Evolutionary conservation across 1,139 yeast species (phyloP), one percentile per base, ranked within the genome.

Genomic region (Blastobotrys petasosporus): DNA sequence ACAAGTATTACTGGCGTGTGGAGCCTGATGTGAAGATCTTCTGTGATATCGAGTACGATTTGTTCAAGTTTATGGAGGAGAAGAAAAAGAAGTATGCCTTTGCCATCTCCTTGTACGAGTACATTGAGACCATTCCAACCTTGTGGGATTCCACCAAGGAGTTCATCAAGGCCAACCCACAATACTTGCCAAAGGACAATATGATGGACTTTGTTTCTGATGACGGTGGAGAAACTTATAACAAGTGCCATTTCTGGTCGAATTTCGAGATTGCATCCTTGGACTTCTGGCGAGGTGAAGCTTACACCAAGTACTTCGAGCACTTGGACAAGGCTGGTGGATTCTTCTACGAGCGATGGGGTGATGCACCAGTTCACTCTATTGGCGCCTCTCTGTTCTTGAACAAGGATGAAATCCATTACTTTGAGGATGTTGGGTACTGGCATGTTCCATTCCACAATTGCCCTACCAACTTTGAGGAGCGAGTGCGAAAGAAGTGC

Each of bases 341-440:
- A 2, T 88, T 88, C 69, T 88, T 85, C 68, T 88, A 88, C 64
- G 96, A 88, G 64, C 74, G 96, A 62, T 88, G 97, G 97, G 96
- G 96, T 30, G 96, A 88, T 65, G 96, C 96, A 0, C 96, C 96
- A 4, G 79, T 87, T 20, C 96, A 87, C 66, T 81, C 95, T 2
- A 77, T 87, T 53, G 73, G 92, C 1, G 94, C 87, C 1, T 73
- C 94, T 0, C 70, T 84, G 48, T 75, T 87, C 62, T 66, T 85
- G 53, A 76, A 82, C 51, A 76, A 74, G 56, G 74, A 74, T 49
- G 75, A 83, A 59, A 69, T 87, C 43, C 94, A 86, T 63, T 85
- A 76, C 70, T 87, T 87, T 62, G 84, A 77, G 47, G 87, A 85
- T 57, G 77, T 87, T 31, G 95, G 95, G 2, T 87, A 87, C 68